A percentile compares a stretch with the other conserved stretches of the same genome.
phyloP scores from a whole-genome alignment of 495 filamentous ascomycete species.

The Penicillium atrosanguineum region DNA sequence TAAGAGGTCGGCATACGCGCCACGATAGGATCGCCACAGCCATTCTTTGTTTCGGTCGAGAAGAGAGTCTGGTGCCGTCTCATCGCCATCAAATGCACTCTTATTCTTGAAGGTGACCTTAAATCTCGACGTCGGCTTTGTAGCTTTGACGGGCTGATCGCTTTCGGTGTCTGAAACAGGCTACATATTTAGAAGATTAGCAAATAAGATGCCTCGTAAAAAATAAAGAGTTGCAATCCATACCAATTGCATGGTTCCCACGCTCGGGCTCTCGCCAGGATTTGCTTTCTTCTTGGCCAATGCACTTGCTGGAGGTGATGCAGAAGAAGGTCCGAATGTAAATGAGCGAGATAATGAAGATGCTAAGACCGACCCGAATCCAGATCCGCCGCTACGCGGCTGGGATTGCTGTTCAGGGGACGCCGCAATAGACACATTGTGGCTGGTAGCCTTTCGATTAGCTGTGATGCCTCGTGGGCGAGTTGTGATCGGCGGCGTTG shows the following conservation, averaged over 20 bases:
- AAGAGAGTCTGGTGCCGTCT: constrained; percentile 63
- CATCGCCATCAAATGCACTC: constrained; percentile 73
- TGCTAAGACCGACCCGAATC: constrained; percentile 58
- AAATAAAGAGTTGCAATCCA: constrained; percentile 56
- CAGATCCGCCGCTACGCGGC: constrained; percentile 36
- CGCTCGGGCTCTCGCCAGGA: constrained; percentile 63
- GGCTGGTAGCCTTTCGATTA: constrained; percentile 38
- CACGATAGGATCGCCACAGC: constrained; percentile 69
- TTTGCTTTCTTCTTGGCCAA: constrained; percentile 59
- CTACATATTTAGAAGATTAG: constrained; percentile 12
- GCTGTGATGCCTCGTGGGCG: constrained; percentile 32
- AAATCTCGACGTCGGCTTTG: constrained; percentile 43
- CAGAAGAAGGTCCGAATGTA: constrained; percentile 60
- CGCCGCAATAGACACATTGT: constrained; percentile 60
- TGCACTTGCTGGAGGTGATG: constrained; percentile 57
- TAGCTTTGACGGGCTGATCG: constrained; percentile 27
- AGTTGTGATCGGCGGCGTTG: constrained; percentile 60
- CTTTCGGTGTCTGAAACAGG: constrained; percentile 48
- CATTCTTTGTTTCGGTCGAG: constrained; percentile 60
- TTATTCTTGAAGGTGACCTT: constrained; percentile 71
- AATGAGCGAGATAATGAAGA: constrained; percentile 73
- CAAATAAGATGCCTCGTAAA: neutral
- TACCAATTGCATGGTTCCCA: constrained; percentile 55
- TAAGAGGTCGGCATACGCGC: constrained; percentile 77
- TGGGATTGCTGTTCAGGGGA: constrained; percentile 65